Conservation (phyloP, 768 basidiomycete genomes). For the Tulasnella sp. region DNA sequence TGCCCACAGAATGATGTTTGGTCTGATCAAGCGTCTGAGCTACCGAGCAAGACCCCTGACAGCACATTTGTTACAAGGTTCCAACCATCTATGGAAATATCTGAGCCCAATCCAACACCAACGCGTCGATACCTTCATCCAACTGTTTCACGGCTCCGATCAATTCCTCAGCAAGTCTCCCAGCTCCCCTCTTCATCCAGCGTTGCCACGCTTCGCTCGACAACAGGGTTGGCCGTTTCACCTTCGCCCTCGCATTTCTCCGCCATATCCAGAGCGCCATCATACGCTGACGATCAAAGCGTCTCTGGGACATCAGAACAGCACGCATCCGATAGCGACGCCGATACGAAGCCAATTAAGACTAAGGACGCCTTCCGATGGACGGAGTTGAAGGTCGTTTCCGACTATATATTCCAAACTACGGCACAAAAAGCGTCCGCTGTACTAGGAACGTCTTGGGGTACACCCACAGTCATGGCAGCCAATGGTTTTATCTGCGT, state of each 20-base stretch:
- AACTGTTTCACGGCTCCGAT: slow-evolving; percentile 45
- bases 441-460: slow-evolving; percentile 52
- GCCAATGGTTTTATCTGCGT: slow-evolving; percentile 85
- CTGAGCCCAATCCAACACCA: slow-evolving; percentile 12
- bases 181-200: slow-evolving; percentile 36
- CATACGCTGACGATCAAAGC: slow-evolving; percentile 40
- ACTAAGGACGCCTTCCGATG: slow-evolving; percentile 65
- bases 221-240: slow-evolving; percentile 39
- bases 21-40: slow-evolving; percentile 23
- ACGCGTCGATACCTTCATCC: slow-evolving; percentile 27
- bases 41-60: slow-evolving; percentile 15
- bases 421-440: slow-evolving; percentile 52
- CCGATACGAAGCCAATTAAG: slow-evolving; percentile 23
- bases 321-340: slow-evolving; percentile 17
- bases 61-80: slow-evolving; percentile 2
- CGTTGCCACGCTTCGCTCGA: slow-evolving; percentile 38
- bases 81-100: neutral
- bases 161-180: slow-evolving; percentile 36
- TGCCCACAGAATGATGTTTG: neutral
- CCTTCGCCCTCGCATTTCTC: slow-evolving; percentile 60
- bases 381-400: slow-evolving; percentile 56
- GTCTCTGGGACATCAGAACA: slow-evolving; percentile 31
- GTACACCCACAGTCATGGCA: slow-evolving; percentile 69
- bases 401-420: slow-evolving; percentile 47
- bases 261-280: slow-evolving; percentile 61